phyloP scores from a whole-genome alignment of 1,284 basidiomycete genomes.

The Exobasidium rhododendri region DNA sequence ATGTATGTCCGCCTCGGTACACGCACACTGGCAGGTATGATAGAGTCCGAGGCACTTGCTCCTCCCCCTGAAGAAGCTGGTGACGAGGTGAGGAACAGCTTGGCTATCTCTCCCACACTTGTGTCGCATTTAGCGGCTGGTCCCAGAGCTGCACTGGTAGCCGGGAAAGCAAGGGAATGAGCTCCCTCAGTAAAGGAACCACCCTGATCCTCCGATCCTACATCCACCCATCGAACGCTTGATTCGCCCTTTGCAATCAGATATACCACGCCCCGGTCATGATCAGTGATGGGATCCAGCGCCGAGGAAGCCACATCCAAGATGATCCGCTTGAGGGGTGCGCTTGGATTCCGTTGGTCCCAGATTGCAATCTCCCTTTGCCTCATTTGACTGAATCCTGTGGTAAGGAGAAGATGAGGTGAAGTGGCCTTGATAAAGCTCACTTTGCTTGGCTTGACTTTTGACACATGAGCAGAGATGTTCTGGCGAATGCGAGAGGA shows the following conservation, averaged over 20 bases:
- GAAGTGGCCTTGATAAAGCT: neutral
- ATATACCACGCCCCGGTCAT: slow-evolving; percentile 10
- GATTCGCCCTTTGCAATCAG: slow-evolving; percentile 3
- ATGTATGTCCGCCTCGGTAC: slow-evolving; percentile 18
- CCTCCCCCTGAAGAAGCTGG: neutral
- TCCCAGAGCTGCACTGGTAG: neutral
- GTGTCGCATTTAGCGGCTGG: neutral
- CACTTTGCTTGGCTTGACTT: slow-evolving; percentile 4
- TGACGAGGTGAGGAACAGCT: neutral
- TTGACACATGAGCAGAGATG: slow-evolving; percentile 6
- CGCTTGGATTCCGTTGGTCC: neutral
- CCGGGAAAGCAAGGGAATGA: neutral
- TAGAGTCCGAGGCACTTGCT: slow-evolving; percentile 4
- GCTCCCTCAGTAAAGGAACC: neutral
- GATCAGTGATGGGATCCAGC: slow-evolving; percentile 10
- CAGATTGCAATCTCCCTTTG: slow-evolving; percentile 12
- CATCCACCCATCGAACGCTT: slow-evolving; percentile 12
- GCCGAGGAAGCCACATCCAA: slow-evolving; percentile 5
- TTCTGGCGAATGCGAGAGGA: slow-evolving; percentile 3
- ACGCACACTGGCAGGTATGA: slow-evolving; percentile 13
- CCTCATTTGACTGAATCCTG: slow-evolving; percentile 11
- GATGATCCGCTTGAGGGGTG: neutral
- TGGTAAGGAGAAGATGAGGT: slow-evolving; percentile 7
- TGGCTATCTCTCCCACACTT: slow-evolving; percentile 15
- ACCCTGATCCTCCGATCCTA: slow-evolving; percentile 11